Conservation (phyloP, 106 monocot species). For the Acanthochlamys bracteata region DNA sequence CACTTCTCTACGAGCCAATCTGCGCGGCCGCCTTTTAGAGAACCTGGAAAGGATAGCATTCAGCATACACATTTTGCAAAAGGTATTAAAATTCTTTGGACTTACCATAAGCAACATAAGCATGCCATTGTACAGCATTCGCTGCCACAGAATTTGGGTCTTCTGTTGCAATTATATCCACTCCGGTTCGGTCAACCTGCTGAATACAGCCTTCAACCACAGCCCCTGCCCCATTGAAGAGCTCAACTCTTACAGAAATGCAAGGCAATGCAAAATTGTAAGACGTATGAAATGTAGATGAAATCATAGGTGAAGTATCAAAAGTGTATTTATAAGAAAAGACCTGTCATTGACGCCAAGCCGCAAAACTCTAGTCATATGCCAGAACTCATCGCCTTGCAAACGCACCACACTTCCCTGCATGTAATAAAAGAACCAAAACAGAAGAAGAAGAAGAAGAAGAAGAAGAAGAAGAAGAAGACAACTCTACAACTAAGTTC, state of each 20-base stretch:
- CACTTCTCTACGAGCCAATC: constrained; percentile 95
- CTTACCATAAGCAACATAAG: constrained; percentile 87
- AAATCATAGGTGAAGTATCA: neutral
- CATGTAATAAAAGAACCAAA: neutral
- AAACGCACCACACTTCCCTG: constrained; percentile 66
- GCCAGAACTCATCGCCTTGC: constrained; percentile 97
- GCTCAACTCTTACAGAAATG: constrained; percentile 31
- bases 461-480: no score
- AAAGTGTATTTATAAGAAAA: neutral
- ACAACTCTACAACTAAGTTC: neutral
- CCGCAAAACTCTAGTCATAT: constrained; percentile 84
- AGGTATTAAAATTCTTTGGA: neutral
- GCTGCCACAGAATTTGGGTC: constrained; percentile 32
- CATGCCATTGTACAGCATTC: constrained; percentile 76
- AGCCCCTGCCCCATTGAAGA: constrained; percentile 61
- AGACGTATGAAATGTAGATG: neutral
- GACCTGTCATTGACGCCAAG: constrained; percentile 62
- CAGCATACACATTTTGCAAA: no score
- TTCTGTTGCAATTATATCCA: constrained; percentile 36
- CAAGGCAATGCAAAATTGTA: neutral
- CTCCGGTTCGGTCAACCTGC: constrained; percentile 32
- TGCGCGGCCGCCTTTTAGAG: constrained; percentile 83
- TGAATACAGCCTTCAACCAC: constrained; percentile 52
- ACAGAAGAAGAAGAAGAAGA: no score
- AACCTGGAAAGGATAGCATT: constrained; percentile 26